A percentile compares a stretch with the other conserved stretches of the same genome.
These are phyloP conservation scores for Jatropha podagrica DNA, from an alignment of 441 rosid genomes.

Conservation along the genomic window DNA sequence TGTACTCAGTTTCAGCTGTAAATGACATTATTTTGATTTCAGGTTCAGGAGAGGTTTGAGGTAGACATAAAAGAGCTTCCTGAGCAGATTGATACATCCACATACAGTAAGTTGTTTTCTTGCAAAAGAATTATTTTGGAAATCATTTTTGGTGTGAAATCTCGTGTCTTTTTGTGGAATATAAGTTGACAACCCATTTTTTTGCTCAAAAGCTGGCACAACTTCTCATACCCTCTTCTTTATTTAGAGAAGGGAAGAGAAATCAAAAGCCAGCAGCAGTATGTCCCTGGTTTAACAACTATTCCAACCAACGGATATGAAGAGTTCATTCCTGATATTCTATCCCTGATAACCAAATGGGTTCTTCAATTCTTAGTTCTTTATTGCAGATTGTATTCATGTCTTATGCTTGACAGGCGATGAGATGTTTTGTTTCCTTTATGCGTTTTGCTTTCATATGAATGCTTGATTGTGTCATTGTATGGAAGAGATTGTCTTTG, in stretches of 20 bases:
- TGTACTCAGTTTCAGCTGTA: background rate
- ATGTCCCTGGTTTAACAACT: background rate
- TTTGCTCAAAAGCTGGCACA: background rate
- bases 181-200: background rate
- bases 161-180: too few species aligned
- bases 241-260: background rate
- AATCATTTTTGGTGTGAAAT: background rate
- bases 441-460: background rate
- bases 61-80: constrained; percentile 98
- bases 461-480: background rate
- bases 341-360: too few species aligned
- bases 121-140: background rate
- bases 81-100: constrained; percentile 95
- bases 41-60: constrained; percentile 97
- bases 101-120: constrained; percentile 68
- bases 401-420: too few species aligned
- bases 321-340: too few species aligned
- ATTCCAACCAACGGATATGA: too few species aligned
- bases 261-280: background rate
- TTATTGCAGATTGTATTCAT: too few species aligned
- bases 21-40: constrained; percentile 15
- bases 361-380: too few species aligned
- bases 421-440: background rate
- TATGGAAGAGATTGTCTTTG: background rate
- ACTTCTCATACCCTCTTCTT: background rate